Evolutionary conservation across 345 rosid genomes (phyloP).

Genomic region (Fremontodendron californicum): DNA sequence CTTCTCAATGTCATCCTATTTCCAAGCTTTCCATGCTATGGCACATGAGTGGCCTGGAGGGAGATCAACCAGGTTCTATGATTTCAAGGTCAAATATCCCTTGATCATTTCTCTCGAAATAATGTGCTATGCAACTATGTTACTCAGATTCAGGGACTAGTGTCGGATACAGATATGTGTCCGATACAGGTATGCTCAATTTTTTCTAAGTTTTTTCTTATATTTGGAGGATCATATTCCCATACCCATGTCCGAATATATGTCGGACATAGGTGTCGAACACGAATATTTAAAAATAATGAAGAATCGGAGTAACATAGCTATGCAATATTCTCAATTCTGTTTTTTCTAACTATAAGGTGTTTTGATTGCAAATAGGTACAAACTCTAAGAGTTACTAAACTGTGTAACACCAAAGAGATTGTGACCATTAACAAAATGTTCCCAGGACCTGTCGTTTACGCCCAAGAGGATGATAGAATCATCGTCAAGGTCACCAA

Average conservation of each 20-base stretch:
- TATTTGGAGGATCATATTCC: too few relatives aligned
- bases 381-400: constrained; percentile 49
- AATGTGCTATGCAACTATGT: background rate
- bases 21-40: constrained; percentile 30
- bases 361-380: constrained; percentile 38
- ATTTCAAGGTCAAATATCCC: constrained; percentile 57
- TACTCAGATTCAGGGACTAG: too few relatives aligned
- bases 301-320: too few relatives aligned
- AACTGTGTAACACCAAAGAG: constrained; percentile 56
- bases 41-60: constrained; percentile 33
- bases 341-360: background rate
- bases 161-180: too few relatives aligned
- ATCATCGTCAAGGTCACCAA: constrained; percentile 63
- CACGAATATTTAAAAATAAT: too few relatives aligned
- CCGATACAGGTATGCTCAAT: too few relatives aligned
- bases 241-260: too few relatives aligned
- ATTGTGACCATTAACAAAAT: constrained; percentile 64
- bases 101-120: background rate
- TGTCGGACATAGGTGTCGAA: too few relatives aligned
- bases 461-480: constrained; percentile 75
- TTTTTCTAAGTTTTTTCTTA: too few relatives aligned
- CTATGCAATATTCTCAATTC: too few relatives aligned
- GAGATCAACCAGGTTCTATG: constrained; percentile 61
- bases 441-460: constrained; percentile 72
- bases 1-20: constrained; percentile 28